Evolutionary conservation across 176 grass and related monocot genomes (phyloP), one percentile per base, ranked within the genome.

Genomic region (Bothriochloa decipiens): DNA sequence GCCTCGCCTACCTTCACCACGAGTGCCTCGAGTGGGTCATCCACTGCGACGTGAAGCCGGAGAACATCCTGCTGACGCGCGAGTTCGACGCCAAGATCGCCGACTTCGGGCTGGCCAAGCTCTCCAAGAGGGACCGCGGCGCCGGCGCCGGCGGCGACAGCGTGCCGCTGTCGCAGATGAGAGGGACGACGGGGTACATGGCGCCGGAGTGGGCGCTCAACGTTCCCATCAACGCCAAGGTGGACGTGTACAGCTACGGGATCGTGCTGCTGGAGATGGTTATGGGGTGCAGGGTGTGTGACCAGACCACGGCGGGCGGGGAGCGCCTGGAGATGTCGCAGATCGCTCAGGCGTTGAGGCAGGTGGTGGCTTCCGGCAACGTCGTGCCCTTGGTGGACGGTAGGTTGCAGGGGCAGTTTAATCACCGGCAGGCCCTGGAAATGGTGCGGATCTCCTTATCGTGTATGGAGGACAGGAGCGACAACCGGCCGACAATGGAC

Each of bases 31-130:
- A 32, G 62, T 96, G 93, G 93, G 71, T 96, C 10, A 85, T 96
- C 53, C 93, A 96, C 72, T 96, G 93, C 37, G 91, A 96, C 70
- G 76, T 96, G 18, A 96, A 96, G 75, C 93, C 91, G 0, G 93
- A 96, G 67, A 96, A 96, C 74, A 92, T 96, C 42, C 84, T 96
- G 14, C 20, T 96, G 18, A 74, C 60, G 25, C 45, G 81, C 8
- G 85, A 95, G 7, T 95, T 92, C 46, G 93, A 92, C 15, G 85
- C 86, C 13, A 95, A 92, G 79, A 95, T 95, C 74, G 77, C 90
- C 0, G 93, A 95, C 69, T 95, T 95, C 29, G 90, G 90, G 22
- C 81, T 95, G 13, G 88, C 78, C 36, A 95, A 90, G 71, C 75
- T 95, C 68, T 88, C 76, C 14, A 86, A 90, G 70, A 75, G 93